Evolutionary conservation across 371 early-diverging fungal genomes (phyloP).

Genomic region (Blakeslea trispora): DNA sequence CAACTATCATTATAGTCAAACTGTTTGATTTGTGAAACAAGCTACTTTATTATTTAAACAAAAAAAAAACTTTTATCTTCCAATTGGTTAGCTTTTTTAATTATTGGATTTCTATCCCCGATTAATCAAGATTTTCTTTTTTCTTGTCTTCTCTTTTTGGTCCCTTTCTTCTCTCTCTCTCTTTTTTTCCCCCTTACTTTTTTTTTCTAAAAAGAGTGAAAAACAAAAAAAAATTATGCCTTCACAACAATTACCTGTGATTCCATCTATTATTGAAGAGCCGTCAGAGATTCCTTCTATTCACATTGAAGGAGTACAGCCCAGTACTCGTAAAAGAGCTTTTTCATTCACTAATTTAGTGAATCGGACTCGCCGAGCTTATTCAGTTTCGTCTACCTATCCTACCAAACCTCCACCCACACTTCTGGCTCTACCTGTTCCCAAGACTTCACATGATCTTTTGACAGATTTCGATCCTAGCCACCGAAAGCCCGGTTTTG

Average conservation of each 20-base stretch:
- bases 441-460: constrained; percentile 16
- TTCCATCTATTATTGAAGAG: neutral
- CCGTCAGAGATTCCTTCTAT: constrained; percentile 17
- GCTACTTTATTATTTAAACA: too few species aligned
- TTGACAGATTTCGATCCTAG: constrained; percentile 19
- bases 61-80: neutral
- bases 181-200: neutral
- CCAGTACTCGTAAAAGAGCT: constrained; percentile 35
- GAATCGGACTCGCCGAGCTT: constrained; percentile 48
- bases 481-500: constrained; percentile 3
- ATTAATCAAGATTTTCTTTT: too few species aligned
- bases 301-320: constrained; percentile 25
- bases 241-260: neutral
- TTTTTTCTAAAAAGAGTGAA: neutral
- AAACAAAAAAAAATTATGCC: too few species aligned
- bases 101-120: too few species aligned
- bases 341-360: constrained; percentile 45
- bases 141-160: neutral
- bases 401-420: constrained; percentile 28
- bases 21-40: too few species aligned
- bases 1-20: too few species aligned
- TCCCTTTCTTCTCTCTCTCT: too few species aligned
- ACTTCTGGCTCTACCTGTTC: constrained; percentile 22
- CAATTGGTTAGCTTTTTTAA: too few species aligned
- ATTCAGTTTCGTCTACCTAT: constrained; percentile 52